These are phyloP conservation scores for Xylaria hypoxylon DNA, from an alignment of 2,329 filamentous ascomycete species.

Conservation along the genomic window DNA sequence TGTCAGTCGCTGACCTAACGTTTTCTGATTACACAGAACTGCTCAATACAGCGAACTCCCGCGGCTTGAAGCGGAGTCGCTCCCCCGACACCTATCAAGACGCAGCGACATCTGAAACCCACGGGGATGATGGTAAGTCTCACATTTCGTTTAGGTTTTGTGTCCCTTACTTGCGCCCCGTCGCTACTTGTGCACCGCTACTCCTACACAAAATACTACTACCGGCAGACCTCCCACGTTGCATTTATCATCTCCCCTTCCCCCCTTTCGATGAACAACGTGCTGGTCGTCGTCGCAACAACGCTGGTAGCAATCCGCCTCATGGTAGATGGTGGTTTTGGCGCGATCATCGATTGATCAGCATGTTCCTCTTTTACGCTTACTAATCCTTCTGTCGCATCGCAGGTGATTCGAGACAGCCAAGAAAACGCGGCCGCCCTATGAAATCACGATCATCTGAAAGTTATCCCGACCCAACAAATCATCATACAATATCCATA, in stretches of 20 bases:
- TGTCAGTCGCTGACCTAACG: conserved; percentile 43
- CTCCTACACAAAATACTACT: neutral
- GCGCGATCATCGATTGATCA: conserved; percentile 6
- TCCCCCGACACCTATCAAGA: conserved; percentile 76
- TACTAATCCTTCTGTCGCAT: conserved; percentile 48
- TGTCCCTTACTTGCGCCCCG: conserved; percentile 42
- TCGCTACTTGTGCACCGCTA: conserved; percentile 14
- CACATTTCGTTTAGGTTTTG: conserved; percentile 50
- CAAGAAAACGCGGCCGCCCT: conserved; percentile 70
- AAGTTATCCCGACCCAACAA: conserved; percentile 67
- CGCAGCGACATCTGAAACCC: conserved; percentile 62
- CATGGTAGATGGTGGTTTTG: neutral
- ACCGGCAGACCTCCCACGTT: neutral
- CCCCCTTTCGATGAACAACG: neutral
- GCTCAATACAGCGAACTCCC: conserved; percentile 64
- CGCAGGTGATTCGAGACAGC: conserved; percentile 60
- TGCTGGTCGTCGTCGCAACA: conserved; percentile 6
- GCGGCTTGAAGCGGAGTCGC: conserved; percentile 82
- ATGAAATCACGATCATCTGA: conserved; percentile 69
- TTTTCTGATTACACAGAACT: conserved; percentile 57
- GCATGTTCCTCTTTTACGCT: conserved; percentile 11
- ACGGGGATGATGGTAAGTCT: conserved; percentile 81
- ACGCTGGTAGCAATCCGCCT: conserved; percentile 7
- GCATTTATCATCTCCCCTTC: neutral
- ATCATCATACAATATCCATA: conserved; percentile 60